Evolutionary conservation across 768 basidiomycete genomes (phyloP).

Genomic region (Suillus placidus): DNA sequence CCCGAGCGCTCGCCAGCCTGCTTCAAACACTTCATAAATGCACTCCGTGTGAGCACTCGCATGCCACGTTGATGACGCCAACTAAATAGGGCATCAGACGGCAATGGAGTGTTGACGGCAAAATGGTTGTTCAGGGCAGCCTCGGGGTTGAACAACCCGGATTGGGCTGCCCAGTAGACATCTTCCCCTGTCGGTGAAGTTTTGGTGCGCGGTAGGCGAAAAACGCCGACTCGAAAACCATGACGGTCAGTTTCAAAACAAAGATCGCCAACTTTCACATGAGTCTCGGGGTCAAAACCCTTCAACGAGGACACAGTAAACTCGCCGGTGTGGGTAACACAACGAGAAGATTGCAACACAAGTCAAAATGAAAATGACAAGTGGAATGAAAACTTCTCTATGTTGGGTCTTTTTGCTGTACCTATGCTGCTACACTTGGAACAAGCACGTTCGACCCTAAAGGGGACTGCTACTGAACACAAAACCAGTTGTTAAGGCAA

Average conservation of each 20-base stretch:
- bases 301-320: conserved; percentile 6
- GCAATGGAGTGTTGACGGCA: conserved; percentile 24
- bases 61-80: background rate
- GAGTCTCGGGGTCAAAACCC: background rate
- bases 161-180: conserved; percentile 36
- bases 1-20: background rate
- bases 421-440: no score
- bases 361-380: no score
- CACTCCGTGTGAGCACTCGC: background rate
- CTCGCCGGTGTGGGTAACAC: background rate
- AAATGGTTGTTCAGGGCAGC: conserved; percentile 17
- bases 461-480: no score
- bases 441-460: no score
- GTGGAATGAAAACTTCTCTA: no score
- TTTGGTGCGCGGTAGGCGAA: conserved; percentile 38
- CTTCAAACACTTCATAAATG: background rate
- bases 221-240: conserved; percentile 22
- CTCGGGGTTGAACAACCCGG: conserved; percentile 24
- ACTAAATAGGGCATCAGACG: conserved; percentile 38
- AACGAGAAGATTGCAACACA: no score
- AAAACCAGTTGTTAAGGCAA: no score
- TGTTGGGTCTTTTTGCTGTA: no score
- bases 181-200: conserved; percentile 32
- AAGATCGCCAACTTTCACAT: conserved; percentile 22
- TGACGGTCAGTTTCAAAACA: conserved; percentile 38